Percentiles rank a stretch among this genome's conserved stretches.
Evolutionary conservation across 2,329 filamentous ascomycete genomes (phyloP).

Genomic region (Colletotrichum euphorbiae): DNA sequence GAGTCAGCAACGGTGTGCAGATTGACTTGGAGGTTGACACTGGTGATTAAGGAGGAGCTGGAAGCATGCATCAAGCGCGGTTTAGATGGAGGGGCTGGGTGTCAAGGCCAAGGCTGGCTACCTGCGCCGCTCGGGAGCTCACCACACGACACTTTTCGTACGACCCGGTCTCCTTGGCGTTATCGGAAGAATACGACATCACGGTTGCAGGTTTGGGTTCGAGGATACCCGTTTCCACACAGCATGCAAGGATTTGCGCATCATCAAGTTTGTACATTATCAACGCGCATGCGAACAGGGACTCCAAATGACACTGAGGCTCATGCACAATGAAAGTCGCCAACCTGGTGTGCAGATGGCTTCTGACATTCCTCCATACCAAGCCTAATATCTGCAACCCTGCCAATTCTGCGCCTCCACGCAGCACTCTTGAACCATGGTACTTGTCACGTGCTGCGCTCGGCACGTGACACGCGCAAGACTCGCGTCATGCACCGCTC

Average conservation of each 20-base stretch:
- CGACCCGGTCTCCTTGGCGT: conserved; percentile 12
- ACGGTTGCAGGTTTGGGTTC: neutral
- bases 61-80: neutral
- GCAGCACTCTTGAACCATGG: neutral
- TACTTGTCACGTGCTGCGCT: neutral
- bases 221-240: conserved; percentile 26
- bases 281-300: neutral
- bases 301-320: neutral
- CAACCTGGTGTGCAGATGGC: no score
- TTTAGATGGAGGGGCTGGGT: neutral
- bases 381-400: no score
- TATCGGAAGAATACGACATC: conserved; percentile 15
- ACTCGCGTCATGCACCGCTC: conserved; percentile 15
- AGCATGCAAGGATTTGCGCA: neutral
- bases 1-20: conserved; percentile 90
- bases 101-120: neutral
- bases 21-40: conserved; percentile 72
- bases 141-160: neutral
- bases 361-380: no score
- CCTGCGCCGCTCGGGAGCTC: neutral
- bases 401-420: no score
- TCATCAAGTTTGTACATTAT: neutral
- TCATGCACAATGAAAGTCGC: no score
- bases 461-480: conserved; percentile 25
- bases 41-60: conserved; percentile 58